Base-by-base conservation (phyloP, 2,329 filamentous ascomycete species). In the Penicillium vulpinum region DNA sequence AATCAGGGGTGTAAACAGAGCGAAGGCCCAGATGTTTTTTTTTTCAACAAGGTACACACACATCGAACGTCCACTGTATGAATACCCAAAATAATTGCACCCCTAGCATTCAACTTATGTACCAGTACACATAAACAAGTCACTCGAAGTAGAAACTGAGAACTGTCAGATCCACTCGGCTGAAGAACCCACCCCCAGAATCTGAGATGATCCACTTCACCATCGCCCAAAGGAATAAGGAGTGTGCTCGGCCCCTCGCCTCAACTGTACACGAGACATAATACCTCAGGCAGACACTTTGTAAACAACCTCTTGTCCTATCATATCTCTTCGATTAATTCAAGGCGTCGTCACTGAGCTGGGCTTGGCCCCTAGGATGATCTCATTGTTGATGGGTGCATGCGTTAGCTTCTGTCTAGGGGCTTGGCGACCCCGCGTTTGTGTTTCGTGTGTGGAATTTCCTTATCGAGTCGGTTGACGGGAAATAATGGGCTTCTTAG, bases 341-440 rank as follows among this genome's bases (percentile, higher is more conserved):
- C 36, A 57, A 41, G 36, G 36, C 41, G 49, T 63, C 58, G 53
- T 65, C 62, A 61, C 52, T 24, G 5, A 16, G 36, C 26, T 45
- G 33, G 49, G 50, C 39, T n/a, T 51, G 26, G 33, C 40, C 53
- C 26, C 13, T 24, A n/a, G 22, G 16, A 56, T 64, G 59, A 60
- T 57, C 46, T 60, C 58, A 60, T 39, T 62, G 53, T 48, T 56
- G 57, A 43, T 47, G 40, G 21, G 44, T 44, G 54, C 54, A 57
- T 41, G 57, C 43, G 38, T 28, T 45, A 51, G 26, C 18, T 28
- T 35, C 6, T 55, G 13, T n/a, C 28, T 48, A 24, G 45, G 33
- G 58, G 24, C 59, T 62, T 63, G 60, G 56, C 57, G 54, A 61
- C 63, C 63, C 63, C 63, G 63, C 61, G 46, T 55, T 51, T 55